Conservation (phyloP, 2,329 filamentous ascomycete genomes). For the Fonsecaea monophora region DNA sequence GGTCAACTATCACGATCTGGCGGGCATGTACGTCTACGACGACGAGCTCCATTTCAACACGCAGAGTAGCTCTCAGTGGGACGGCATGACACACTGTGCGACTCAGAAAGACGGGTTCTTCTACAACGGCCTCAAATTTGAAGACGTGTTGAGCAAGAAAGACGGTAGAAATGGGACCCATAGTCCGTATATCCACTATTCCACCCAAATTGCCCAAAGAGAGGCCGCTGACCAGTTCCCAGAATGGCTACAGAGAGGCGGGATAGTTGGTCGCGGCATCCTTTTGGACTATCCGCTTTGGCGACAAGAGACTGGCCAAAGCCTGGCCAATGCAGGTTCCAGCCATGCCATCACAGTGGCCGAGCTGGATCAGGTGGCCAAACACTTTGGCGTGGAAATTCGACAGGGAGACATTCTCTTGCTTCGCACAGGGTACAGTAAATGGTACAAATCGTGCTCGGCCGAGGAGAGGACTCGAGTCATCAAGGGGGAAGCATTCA, state of each 20-base stretch:
- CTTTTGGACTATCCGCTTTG: conserved; percentile 48
- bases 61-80: conserved; percentile 9
- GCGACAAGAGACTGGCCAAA: conserved; percentile 39
- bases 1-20: neutral
- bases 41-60: conserved; percentile 12
- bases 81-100: conserved; percentile 4
- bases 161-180: neutral
- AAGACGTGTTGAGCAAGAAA: neutral
- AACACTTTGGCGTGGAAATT: conserved; percentile 60
- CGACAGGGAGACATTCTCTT: conserved; percentile 69
- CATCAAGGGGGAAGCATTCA: conserved; percentile 46
- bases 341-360: neutral
- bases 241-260: conserved; percentile 37
- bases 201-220: neutral
- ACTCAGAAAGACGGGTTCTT: neutral
- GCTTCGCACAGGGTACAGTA: conserved; percentile 68
- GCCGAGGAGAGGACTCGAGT: conserved; percentile 37
- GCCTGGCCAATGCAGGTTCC: neutral
- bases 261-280: conserved; percentile 50
- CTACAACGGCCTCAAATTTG: conserved; percentile 4
- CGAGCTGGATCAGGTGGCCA: conserved; percentile 41
- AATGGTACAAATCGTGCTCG: conserved; percentile 59
- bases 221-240: neutral
- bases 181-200: neutral
- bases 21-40: conserved; percentile 6